Evolutionary conservation across 1,284 basidiomycete genomes (phyloP).

Genomic region (Sphaerobolus stellatus): DNA sequence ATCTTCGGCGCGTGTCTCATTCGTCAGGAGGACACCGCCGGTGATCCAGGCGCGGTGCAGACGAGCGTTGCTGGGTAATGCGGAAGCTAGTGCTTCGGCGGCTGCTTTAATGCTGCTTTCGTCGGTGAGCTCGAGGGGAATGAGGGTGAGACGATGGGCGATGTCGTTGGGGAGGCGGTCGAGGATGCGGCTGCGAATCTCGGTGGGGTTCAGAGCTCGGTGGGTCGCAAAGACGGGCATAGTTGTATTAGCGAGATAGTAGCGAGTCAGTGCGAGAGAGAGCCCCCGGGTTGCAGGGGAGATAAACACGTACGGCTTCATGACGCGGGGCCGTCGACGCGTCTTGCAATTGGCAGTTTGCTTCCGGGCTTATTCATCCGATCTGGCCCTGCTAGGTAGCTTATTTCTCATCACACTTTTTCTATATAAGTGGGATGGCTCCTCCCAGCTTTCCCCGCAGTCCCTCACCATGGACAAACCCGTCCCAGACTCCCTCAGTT

Average conservation of each 20-base stretch:
- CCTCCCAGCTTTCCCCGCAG: not conserved
- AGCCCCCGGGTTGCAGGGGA: constrained; percentile 51
- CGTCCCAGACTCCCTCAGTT: not conserved
- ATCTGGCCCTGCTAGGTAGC: not conserved
- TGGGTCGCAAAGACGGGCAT: constrained; percentile 57
- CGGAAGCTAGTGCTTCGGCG: constrained; percentile 40
- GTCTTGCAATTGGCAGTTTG: not conserved
- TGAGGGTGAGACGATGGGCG: constrained; percentile 42
- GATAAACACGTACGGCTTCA: constrained; percentile 45
- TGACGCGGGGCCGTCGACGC: not conserved
- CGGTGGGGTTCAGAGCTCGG: constrained; percentile 39
- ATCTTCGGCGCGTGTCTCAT: constrained; percentile 58
- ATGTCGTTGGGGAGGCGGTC: constrained; percentile 33
- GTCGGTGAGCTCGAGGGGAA: constrained; percentile 50
- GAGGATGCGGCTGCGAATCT: constrained; percentile 44
- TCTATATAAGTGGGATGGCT: not conserved
- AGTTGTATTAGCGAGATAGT: constrained; percentile 49
- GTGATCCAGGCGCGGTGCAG: constrained; percentile 57
- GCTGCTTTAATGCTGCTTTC: constrained; percentile 52
- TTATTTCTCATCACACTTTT: not conserved
- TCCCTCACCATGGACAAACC: not conserved
- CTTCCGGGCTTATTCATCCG: not conserved
- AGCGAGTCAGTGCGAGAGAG: constrained; percentile 55
- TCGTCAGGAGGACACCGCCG: constrained; percentile 54
- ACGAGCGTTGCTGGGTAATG: constrained; percentile 37